Percentiles rank a stretch among this genome's conserved stretches.
Conservation (phyloP, 1,139 yeast genomes). For the Yamadazyma sp. region DNA sequence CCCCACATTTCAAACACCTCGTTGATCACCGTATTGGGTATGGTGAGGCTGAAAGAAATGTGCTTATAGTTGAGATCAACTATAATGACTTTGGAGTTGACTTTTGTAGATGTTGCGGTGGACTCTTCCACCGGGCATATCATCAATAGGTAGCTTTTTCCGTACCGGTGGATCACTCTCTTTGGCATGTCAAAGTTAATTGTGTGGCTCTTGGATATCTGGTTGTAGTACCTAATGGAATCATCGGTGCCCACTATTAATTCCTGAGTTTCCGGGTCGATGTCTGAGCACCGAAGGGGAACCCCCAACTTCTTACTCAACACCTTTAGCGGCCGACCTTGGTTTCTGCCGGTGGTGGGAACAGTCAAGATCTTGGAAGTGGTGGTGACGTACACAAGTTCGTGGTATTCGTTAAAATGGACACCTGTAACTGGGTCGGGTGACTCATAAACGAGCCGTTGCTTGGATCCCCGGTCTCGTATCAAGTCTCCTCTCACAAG, state of each 20-base stretch:
- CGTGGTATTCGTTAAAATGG: conserved; percentile 49
- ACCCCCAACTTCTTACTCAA: conserved; percentile 69
- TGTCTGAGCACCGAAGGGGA: conserved; percentile 63
- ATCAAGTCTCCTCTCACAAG: conserved; percentile 83
- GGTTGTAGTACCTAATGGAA: conserved; percentile 53
- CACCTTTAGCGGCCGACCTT: conserved; percentile 62
- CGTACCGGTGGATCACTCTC: conserved; percentile 46
- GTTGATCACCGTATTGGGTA: conserved; percentile 62
- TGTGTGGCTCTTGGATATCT: conserved; percentile 55
- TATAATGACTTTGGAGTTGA: conserved; percentile 54
- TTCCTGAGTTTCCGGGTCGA: conserved; percentile 34
- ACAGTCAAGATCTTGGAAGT: conserved; percentile 71
- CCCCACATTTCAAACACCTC: conserved; percentile 54
- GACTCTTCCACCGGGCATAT: conserved; percentile 48
- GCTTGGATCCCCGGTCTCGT: conserved; percentile 89
- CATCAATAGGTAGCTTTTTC: conserved; percentile 53
- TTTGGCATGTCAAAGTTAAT: conserved; percentile 63
- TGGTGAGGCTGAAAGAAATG: conserved; percentile 66
- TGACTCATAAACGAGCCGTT: conserved; percentile 71
- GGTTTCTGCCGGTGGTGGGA: conserved; percentile 77
- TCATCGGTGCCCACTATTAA: conserved; percentile 57
- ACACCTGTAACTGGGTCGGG: conserved; percentile 81
- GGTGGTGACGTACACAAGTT: conserved; percentile 56
- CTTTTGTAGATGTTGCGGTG: conserved; percentile 12
- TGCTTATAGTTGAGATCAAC: conserved; percentile 70